These are phyloP conservation scores for Blepharisma stoltei DNA, from an alignment of 73 alveolate genomes.

Conservation along the genomic window DNA sequence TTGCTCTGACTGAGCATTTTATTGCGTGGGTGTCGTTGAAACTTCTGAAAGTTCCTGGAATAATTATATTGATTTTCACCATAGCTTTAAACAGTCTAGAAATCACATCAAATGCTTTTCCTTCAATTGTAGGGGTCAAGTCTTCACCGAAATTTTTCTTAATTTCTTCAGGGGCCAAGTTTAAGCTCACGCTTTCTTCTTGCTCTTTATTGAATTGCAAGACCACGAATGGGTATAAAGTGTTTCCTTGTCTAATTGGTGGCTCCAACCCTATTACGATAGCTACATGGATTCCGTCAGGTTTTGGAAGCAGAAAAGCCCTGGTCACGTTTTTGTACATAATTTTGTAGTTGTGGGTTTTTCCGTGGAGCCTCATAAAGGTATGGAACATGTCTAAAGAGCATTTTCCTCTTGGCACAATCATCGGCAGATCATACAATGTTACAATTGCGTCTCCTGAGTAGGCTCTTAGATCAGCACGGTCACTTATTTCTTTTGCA, in stretches of 20 bases:
- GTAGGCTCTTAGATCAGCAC: slow-evolving; percentile 77
- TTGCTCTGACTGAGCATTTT: slow-evolving; percentile 85
- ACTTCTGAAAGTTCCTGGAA: slow-evolving; percentile 78
- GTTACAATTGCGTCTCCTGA: slow-evolving; percentile 79
- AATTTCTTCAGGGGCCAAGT: slow-evolving; percentile 57
- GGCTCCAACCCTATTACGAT: slow-evolving; percentile 64
- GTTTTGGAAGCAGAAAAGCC: slow-evolving; percentile 85
- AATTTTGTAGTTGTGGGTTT: slow-evolving; percentile 80
- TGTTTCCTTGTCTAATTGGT: slow-evolving; percentile 86
- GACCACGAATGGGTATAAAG: slow-evolving; percentile 79
- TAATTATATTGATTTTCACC: slow-evolving; percentile 62
- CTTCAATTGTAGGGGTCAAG: slow-evolving; percentile 57
- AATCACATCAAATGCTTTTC: slow-evolving; percentile 80
- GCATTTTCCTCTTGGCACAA: slow-evolving; percentile 92
- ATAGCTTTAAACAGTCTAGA: slow-evolving; percentile 74
- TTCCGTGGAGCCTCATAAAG: slow-evolving; percentile 86
- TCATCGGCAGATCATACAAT: slow-evolving; percentile 75
- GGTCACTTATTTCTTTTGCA: slow-evolving; percentile 67
- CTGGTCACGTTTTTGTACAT: slow-evolving; percentile 75
- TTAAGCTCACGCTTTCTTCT: slow-evolving; percentile 41
- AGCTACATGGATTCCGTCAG: slow-evolving; percentile 81
- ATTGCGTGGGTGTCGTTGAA: slow-evolving; percentile 50
- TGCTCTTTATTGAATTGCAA: slow-evolving; percentile 69
- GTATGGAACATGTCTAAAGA: slow-evolving; percentile 68
- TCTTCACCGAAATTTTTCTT: slow-evolving; percentile 58